phyloP scores from a whole-genome alignment of 371 early-diverging fungal species.

The Mortierella sp. region DNA sequence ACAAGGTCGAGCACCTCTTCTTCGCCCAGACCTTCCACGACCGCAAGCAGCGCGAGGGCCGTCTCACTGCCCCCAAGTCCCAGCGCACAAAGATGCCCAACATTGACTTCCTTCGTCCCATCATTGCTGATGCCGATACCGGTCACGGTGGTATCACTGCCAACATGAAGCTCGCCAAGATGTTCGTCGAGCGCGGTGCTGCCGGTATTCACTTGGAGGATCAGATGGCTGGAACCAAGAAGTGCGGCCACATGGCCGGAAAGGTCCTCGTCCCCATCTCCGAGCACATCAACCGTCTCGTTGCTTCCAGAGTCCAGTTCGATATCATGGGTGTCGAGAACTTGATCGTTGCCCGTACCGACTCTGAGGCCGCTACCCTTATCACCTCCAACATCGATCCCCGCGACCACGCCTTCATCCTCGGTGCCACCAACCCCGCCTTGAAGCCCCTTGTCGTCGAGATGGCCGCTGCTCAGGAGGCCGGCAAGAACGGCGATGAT shows the following conservation, averaged over 20 bases:
- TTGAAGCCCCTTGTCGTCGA: constrained; percentile 80
- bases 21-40: constrained; percentile 98
- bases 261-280: constrained; percentile 97
- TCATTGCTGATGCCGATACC: constrained; percentile 98
- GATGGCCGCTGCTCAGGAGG: constrained; percentile 85
- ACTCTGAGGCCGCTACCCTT: constrained; percentile 98
- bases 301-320: constrained; percentile 96
- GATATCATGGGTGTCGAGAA: constrained; percentile 99
- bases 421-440: constrained; percentile 90
- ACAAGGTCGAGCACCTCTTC: constrained; percentile 99
- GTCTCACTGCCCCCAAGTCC: constrained; percentile 76
- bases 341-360: constrained; percentile 95
- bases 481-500: constrained; percentile 81
- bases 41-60: constrained; percentile 94
- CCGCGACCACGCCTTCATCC: constrained; percentile 97
- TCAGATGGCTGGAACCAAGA: constrained; percentile 96
- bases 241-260: constrained; percentile 99
- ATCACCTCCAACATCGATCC: constrained; percentile 96
- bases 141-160: constrained; percentile 97
- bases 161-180: constrained; percentile 93
- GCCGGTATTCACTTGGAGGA: constrained; percentile 96
- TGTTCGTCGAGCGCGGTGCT: constrained; percentile 95
- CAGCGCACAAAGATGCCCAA: constrained; percentile 82
- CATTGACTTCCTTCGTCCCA: constrained; percentile 95
- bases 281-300: constrained; percentile 97